Base-by-base conservation (phyloP, 441 rosid genomes). In the Aleurites moluccanus region DNA sequence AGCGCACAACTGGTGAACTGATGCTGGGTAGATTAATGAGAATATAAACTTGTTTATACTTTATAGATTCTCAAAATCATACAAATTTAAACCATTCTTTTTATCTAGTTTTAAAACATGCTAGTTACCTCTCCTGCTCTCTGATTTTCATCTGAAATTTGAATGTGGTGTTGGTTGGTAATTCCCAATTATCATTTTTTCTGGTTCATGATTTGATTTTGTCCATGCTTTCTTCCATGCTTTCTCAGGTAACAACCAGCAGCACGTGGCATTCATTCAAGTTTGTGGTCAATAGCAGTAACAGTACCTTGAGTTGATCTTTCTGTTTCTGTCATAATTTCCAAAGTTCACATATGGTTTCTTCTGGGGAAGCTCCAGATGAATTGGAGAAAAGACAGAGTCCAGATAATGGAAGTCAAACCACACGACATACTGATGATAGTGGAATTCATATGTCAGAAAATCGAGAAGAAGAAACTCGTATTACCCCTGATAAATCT, bases 311-410 rank as follows among this genome's bases (percentile, higher is more conserved):
- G 70, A 81, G 75, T 75, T 64, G 47, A 61, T 67, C 74, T 77
- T 59, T 70, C 75, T 70, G 61, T 77, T 79, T 72, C 76, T 81
- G 76, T 70, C 76, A 35, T 69, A 73, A 78, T 57, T 78, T 80
- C 73, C 27, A 70, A 75, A 78, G 75, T 67, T 68, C 72, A 72
- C 70, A 84, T 38, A 38, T 80, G 89, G 87, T 77, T 77, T 79
- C 83, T 65, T 67, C 83, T 6, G 85, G 70, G 70, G 83, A 88
- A 69, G 84, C 67, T 73, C 72, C 70, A 21, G 81, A 78, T 66
- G 79, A 88, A 63, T 60, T 67, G 77, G 82, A 67, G 61, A 77
- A 79, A 63, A 72, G 52, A 75, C 78, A 59, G 67, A 78, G 49
- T 59, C 70, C 80, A 35, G 81, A 73, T 57, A 79, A 69, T 72